Conservation (phyloP, 2,329 filamentous ascomycete species). For the Xylariaceae sp. region DNA sequence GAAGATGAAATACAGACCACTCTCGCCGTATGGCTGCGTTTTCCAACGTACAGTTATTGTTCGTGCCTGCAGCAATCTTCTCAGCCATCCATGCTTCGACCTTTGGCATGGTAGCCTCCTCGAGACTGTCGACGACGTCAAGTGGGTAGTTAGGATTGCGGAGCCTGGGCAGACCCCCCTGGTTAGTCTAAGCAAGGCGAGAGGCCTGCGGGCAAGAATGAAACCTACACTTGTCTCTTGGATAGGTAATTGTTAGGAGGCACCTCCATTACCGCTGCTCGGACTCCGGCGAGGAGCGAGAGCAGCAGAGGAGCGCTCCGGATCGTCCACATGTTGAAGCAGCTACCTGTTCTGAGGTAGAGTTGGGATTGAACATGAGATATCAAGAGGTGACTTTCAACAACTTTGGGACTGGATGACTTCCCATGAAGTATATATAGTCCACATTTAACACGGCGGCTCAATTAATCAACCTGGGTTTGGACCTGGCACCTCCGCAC, state of each 20-base stretch:
- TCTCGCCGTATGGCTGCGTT: conserved; percentile 33
- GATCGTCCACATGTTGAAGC: conserved; percentile 27
- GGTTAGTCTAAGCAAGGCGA: conserved; percentile 7
- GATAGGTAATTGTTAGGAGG: conserved; percentile 20
- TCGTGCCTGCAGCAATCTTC: conserved; percentile 28
- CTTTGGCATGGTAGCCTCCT: conserved; percentile 35
- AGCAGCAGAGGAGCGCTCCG: conserved; percentile 27
- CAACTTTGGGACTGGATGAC: conserved; percentile 4
- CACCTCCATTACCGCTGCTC: conserved; percentile 15
- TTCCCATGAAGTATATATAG: conserved; percentile 29
- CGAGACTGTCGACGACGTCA: conserved; percentile 36
- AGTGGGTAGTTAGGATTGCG: conserved; percentile 36
- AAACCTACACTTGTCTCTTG: conserved; percentile 30
- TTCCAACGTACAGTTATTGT: conserved; percentile 36
- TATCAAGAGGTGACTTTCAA: conserved; percentile 3
- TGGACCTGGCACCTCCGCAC: conserved; percentile 29
- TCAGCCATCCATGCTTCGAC: conserved; percentile 30
- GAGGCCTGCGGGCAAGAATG: not conserved
- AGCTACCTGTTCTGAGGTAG: conserved; percentile 15
- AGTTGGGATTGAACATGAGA: conserved; percentile 13
- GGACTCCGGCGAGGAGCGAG: conserved; percentile 31
- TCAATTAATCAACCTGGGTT: conserved; percentile 30
- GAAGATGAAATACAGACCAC: conserved; percentile 27
- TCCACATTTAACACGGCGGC: conserved; percentile 27
- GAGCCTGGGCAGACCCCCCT: conserved; percentile 12